phyloP scores from a whole-genome alignment of 768 basidiomycete genomes.

The Amylocystis lapponica region DNA sequence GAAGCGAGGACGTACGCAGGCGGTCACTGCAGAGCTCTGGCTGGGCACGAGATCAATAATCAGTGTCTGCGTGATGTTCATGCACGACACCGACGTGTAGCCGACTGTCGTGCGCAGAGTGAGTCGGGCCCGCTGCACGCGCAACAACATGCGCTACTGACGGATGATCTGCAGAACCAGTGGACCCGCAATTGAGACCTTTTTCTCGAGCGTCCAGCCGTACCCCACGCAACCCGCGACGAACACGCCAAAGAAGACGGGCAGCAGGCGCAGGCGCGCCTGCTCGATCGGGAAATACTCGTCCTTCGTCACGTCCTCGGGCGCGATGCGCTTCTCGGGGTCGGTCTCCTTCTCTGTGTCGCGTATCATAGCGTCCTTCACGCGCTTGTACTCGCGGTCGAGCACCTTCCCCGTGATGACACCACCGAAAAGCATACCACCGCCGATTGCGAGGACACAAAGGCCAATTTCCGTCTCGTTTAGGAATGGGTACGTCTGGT shows the following conservation, averaged over 20 bases:
- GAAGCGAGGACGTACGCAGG: slow-evolving; percentile 52
- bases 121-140: slow-evolving; percentile 7
- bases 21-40: slow-evolving; percentile 63
- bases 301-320: slow-evolving; percentile 23
- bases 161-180: slow-evolving; percentile 42
- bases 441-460: slow-evolving; percentile 72
- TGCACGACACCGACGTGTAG: slow-evolving; percentile 35
- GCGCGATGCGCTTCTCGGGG: slow-evolving; percentile 15
- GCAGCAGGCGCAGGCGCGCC: slow-evolving; percentile 46
- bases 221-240: slow-evolving; percentile 42
- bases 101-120: slow-evolving; percentile 41
- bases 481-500: slow-evolving; percentile 50
- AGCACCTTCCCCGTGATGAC: slow-evolving; percentile 54
- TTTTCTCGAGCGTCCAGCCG: slow-evolving; percentile 53
- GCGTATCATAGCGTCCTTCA: slow-evolving; percentile 22
- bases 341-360: slow-evolving; percentile 10
- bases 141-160: slow-evolving; percentile 20
- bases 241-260: slow-evolving; percentile 35
- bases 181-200: slow-evolving; percentile 46
- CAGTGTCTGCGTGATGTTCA: slow-evolving; percentile 57
- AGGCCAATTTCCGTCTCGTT: slow-evolving; percentile 64
- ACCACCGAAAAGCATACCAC: slow-evolving; percentile 62
- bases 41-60: slow-evolving; percentile 59
- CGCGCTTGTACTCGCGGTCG: slow-evolving; percentile 57
- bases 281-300: slow-evolving; percentile 55